Conservation (phyloP, 2,329 filamentous ascomycete species). For the Fusarium sp. region DNA sequence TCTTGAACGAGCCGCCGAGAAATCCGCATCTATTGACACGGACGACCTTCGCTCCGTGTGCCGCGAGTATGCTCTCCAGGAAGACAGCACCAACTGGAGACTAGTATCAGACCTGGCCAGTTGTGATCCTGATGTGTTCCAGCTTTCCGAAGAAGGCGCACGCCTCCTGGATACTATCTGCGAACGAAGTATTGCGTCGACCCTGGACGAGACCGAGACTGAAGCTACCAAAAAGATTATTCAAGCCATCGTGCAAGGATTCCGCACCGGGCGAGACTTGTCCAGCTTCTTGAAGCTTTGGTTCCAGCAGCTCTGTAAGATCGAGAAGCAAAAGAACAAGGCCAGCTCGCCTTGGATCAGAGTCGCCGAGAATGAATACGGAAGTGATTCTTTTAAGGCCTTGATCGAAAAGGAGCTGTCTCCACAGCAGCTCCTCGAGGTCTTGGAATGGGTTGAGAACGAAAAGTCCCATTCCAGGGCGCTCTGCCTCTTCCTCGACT, state of each 20-base stretch:
- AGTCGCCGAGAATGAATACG: constrained; percentile 35
- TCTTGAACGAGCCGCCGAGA: constrained; percentile 45
- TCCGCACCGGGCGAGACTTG: constrained; percentile 58
- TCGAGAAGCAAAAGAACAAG: constrained; percentile 46
- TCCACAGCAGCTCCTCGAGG: constrained; percentile 55
- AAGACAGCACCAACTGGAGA: constrained; percentile 55
- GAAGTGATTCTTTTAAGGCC: constrained; percentile 31
- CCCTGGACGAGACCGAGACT: constrained; percentile 30
- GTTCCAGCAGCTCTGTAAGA: constrained; percentile 56
- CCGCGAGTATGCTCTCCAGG: constrained; percentile 54
- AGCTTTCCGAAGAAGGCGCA: constrained; percentile 53
- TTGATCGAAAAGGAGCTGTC: constrained; percentile 59
- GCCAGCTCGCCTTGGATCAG: constrained; percentile 50
- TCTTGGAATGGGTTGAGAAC: constrained; percentile 57
- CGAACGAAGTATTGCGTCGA: constrained; percentile 45
- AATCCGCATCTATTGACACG: constrained; percentile 52
- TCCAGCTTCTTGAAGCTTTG: constrained; percentile 61
- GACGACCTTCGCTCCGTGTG: constrained; percentile 58
- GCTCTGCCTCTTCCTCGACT: constrained; percentile 57
- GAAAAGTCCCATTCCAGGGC: constrained; percentile 49
- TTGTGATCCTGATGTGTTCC: constrained; percentile 63
- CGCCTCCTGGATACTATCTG: constrained; percentile 56
- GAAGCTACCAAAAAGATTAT: constrained; percentile 52
- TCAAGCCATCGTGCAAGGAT: constrained; percentile 57
- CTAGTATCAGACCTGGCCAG: constrained; percentile 55